Conservation (phyloP, 495 filamentous ascomycete genomes). For the Parmelia sp. region DNA sequence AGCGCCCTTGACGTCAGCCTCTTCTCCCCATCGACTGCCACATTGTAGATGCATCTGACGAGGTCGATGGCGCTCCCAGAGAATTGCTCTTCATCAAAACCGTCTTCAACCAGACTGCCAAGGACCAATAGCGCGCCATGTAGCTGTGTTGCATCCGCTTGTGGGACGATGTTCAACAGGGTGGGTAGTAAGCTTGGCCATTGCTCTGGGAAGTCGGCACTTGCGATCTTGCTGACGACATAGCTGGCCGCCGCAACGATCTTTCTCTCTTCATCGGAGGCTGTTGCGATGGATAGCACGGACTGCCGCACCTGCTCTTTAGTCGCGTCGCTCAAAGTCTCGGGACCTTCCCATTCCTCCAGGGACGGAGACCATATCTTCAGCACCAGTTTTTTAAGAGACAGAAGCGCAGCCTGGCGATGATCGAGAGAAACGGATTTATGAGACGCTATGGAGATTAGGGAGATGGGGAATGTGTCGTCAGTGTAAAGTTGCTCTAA, state of each 20-base stretch:
- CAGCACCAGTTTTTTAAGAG: constrained; percentile 75
- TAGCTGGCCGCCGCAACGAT: constrained; percentile 79
- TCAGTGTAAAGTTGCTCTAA: constrained; percentile 59
- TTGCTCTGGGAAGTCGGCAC: constrained; percentile 84
- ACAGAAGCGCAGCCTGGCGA: constrained; percentile 73
- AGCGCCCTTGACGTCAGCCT: constrained; percentile 71
- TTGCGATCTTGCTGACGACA: constrained; percentile 93
- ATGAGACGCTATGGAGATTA: constrained; percentile 73
- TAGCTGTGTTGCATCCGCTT: constrained; percentile 65
- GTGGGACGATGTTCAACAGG: constrained; percentile 68
- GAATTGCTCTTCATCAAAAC: constrained; percentile 89
- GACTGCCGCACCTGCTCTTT: constrained; percentile 65
- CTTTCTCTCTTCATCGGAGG: constrained; percentile 68
- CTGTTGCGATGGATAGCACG: constrained; percentile 72
- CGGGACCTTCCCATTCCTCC: constrained; percentile 61
- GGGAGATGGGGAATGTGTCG: constrained; percentile 65
- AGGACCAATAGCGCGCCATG: constrained; percentile 85
- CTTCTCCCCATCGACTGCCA: constrained; percentile 66
- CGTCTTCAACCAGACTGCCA: constrained; percentile 85
- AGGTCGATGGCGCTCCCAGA: constrained; percentile 79
- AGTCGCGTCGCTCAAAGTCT: constrained; percentile 46
- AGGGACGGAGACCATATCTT: constrained; percentile 65
- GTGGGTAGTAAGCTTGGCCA: constrained; percentile 83
- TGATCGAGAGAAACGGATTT: constrained; percentile 60
- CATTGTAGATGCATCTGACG: constrained; percentile 71